Evolutionary conservation across 1,284 basidiomycete genomes (phyloP).

Genomic region (Phaffia rhodozyma): DNA sequence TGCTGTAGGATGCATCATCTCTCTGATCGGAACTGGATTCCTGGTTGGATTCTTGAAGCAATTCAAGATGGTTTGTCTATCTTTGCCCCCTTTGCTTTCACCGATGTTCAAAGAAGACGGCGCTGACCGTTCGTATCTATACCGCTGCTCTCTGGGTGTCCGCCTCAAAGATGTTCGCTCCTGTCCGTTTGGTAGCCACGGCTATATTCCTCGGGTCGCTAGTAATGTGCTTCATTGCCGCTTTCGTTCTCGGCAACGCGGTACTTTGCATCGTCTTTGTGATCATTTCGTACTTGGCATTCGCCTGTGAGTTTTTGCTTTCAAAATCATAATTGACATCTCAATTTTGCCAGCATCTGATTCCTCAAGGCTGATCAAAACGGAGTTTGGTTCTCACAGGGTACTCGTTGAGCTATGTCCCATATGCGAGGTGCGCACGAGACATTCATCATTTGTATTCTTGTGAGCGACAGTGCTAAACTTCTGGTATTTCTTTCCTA

Average conservation of each 20-base stretch:
- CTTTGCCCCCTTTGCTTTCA: not conserved
- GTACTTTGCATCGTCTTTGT: constrained; percentile 17
- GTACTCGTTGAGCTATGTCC: constrained; percentile 16
- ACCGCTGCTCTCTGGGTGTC: not conserved
- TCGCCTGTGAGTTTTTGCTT: not conserved
- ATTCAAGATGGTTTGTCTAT: constrained; percentile 10
- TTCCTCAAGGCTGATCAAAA: too few species aligned
- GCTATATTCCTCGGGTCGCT: constrained; percentile 14
- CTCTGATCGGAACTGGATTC: constrained; percentile 16
- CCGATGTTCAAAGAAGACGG: not conserved
- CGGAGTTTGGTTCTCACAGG: not conserved
- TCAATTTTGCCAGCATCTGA: too few species aligned
- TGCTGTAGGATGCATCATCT: constrained; percentile 13
- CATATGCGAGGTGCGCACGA: constrained; percentile 1
- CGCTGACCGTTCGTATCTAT: not conserved
- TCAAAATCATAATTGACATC: too few species aligned
- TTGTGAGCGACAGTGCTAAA: too few species aligned
- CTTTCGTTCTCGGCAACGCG: constrained; percentile 17
- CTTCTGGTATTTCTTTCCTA: too few species aligned
- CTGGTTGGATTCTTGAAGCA: constrained; percentile 17
- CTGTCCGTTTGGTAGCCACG: constrained; percentile 13
- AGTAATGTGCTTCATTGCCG: constrained; percentile 14
- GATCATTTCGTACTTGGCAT: constrained; percentile 13
- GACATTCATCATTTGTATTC: too few species aligned
- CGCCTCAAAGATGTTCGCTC: constrained; percentile 16